A percentile compares a stretch with the other conserved stretches of the same genome.
These are phyloP conservation scores for Cephaloascus fragrans DNA, from an alignment of 805 yeast genomes.

Conservation along the genomic window DNA sequence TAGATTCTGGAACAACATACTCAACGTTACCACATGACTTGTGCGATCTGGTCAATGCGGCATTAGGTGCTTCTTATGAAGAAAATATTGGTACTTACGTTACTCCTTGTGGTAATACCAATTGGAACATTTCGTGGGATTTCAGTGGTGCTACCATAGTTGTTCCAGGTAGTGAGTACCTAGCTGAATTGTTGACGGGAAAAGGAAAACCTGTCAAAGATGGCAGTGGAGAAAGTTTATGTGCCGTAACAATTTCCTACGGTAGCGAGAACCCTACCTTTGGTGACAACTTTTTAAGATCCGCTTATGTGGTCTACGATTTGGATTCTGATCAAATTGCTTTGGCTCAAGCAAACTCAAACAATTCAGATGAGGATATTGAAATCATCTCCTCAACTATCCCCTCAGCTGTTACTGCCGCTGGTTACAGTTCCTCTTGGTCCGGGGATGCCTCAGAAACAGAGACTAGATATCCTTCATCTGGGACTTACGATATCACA, in stretches of 20 bases:
- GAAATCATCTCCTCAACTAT: constrained; percentile 32
- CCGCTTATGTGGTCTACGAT: constrained; percentile 9
- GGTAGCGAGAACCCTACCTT: constrained; percentile 1
- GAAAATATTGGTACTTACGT: neutral
- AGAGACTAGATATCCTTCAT: neutral
- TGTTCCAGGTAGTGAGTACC: constrained; percentile 1
- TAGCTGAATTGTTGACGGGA: neutral
- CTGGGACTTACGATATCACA: neutral
- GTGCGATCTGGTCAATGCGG: neutral
- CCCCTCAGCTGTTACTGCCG: constrained; percentile 43
- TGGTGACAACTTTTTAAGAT: constrained; percentile 10
- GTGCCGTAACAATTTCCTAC: neutral
- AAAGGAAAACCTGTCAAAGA: neutral
- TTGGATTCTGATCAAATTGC: constrained; percentile 7
- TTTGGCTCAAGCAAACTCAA: constrained; percentile 6
- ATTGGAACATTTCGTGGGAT: constrained; percentile 1
- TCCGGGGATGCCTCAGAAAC: constrained; percentile 10
- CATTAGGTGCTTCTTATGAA: neutral
- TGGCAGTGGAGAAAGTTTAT: neutral
- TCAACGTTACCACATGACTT: constrained; percentile 15
- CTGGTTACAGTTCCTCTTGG: constrained; percentile 35
- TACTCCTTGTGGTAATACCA: neutral
- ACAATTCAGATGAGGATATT: constrained; percentile 19
- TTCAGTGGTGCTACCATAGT: constrained; percentile 5
- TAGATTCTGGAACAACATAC: constrained; percentile 27